Evolutionary conservation across 2,329 filamentous ascomycete species (phyloP).

Genomic region (Aureobasidium sp.): DNA sequence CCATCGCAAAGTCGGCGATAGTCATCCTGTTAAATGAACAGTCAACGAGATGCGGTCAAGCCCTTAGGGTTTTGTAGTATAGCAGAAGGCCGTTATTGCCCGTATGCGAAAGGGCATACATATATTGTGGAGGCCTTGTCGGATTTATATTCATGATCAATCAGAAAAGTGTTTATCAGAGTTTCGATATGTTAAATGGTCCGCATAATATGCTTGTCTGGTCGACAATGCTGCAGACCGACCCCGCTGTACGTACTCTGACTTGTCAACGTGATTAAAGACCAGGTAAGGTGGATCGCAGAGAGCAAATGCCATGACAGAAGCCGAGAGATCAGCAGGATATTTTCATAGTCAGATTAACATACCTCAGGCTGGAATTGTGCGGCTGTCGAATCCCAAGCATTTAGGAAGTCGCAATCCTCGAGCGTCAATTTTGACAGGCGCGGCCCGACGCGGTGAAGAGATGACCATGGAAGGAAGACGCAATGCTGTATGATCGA

Average conservation of each 20-base stretch:
- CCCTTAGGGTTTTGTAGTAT: not conserved
- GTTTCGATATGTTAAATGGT: not conserved
- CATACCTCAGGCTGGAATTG: not conserved
- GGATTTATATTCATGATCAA: not conserved
- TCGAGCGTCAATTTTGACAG: not conserved
- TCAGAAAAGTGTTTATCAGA: not conserved
- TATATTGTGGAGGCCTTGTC: not conserved
- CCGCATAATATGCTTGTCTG: not conserved
- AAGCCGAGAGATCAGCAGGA: not conserved
- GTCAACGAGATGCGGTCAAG: not conserved
- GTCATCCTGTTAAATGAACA: not conserved
- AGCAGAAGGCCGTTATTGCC: not conserved
- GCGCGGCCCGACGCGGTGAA: not conserved
- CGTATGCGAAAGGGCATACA: not conserved
- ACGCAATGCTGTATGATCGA: not conserved
- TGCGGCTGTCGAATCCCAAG: not conserved
- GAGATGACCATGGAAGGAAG: not conserved
- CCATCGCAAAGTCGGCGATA: not conserved
- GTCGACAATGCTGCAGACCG: not conserved
- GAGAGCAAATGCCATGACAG: not conserved
- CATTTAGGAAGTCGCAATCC: not conserved
- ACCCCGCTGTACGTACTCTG: not conserved
- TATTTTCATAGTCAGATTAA: not conserved
- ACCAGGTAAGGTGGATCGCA: not conserved
- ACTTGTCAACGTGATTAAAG: not conserved